Evolutionary conservation across 2,329 filamentous ascomycete species (phyloP), one percentile per base, ranked within the genome.

Genomic region (Hypoxylon sp.): DNA sequence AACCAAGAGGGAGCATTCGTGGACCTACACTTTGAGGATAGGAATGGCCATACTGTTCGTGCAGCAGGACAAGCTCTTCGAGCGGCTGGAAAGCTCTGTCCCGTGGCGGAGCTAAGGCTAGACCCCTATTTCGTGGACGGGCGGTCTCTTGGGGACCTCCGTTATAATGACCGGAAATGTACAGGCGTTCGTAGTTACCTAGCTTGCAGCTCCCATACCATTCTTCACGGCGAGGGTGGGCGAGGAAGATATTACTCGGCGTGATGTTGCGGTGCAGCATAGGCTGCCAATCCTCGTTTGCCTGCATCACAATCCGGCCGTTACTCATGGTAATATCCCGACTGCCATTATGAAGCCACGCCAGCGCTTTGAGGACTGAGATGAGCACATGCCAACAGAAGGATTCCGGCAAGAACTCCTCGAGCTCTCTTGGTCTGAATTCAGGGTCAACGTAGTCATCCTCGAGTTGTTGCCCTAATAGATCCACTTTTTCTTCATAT

Each of bases 381-480:
- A 79, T 74, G 11, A 85, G 78, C 7, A 88, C 85, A 71, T 88
- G 86, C 86, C 86, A 89, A 68, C 85, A 86, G 11, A 88, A 77
- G 2, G 80, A 79, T 70, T 88, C 86, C 0, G 86, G 85, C 11
- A 87, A 73, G 68, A 84, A 85, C 13, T 3, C 6, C 39, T 27
- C 24, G 5, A 3, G 24, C 5, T 27, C 5, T 27, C 3, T 27
- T 27, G 24, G 24, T 27, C 24, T 27, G 24, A 4, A 27, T 5
- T 27, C 24, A 27, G 24, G 24, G 3, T 3, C 3, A 27, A 27
- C 24, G 24, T 27, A 21, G 29, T 51, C 29, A 10, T 51, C 48
- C 7, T 47, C 24, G 24, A 5, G 5, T 27, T 3, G 24, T 4
- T 27, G 5, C 5, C 24, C 24, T 27, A 27, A 27, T 27, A 27